Percentiles rank a stretch among this genome's conserved stretches.
phyloP scores from a whole-genome alignment of 345 rosid genomes.

The Pseudoturritis turrita region DNA sequence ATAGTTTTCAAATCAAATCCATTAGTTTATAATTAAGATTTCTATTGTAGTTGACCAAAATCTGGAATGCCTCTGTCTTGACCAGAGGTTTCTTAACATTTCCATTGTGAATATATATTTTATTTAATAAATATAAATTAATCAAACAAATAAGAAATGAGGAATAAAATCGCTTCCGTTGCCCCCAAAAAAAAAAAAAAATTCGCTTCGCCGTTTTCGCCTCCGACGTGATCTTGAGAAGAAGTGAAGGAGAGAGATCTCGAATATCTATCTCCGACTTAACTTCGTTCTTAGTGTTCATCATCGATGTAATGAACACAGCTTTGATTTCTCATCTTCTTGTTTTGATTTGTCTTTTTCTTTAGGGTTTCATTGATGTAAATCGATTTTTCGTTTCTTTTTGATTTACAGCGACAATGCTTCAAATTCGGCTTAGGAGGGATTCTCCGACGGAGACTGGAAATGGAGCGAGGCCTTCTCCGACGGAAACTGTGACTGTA shows the following conservation, averaged over 20 bases:
- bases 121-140: too few relatives aligned
- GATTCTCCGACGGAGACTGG: conserved; percentile 54
- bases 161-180: neutral
- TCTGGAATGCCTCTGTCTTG: neutral
- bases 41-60: too few relatives aligned
- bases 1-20: too few relatives aligned
- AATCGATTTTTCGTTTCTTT: neutral
- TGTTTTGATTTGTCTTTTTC: neutral
- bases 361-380: neutral
- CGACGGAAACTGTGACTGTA: conserved; percentile 76
- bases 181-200: neutral
- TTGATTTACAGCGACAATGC: conserved; percentile 43
- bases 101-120: neutral
- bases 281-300: neutral
- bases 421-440: conserved; percentile 76
- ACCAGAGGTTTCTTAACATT: neutral
- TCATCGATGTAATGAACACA: neutral
- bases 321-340: neutral
- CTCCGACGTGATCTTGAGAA: neutral
- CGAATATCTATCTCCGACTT: neutral
- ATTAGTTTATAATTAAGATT: too few relatives aligned
- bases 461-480: conserved; percentile 47
- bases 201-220: neutral
- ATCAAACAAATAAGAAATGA: neutral
- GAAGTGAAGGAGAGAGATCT: neutral